Evolutionary conservation across 192 early-diverging fungal species (phyloP), one percentile per base, ranked within the genome.

Genomic region (Linnemannia elongata): DNA sequence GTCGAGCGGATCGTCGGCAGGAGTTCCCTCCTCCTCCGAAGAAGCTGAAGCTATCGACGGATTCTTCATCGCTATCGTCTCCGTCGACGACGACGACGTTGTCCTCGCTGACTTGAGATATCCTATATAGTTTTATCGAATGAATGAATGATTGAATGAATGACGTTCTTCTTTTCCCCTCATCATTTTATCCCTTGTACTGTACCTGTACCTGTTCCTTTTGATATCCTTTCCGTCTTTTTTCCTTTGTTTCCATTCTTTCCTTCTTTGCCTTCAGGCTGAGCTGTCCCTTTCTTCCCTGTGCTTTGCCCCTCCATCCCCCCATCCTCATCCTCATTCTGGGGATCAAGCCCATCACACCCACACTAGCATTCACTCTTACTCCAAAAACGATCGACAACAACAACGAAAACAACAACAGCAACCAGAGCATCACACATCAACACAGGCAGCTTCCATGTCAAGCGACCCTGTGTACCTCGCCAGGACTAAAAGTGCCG

Each of bases 41-140:
- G 76, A 80, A 77, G 72, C 30, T 87, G 76, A 87, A 81, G 76
- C 7, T 87, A 0, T 87, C 85, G 39, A 87, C 79, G 39, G 85
- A 87, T 17, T 78, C 85, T 5, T 81, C 79, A 0, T 81, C 80
- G 45, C 52, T 81, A 44, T 81, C 85, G 6, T 80, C 85, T 35
- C 76, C 79, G 8, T 81, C 85, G 18, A 87, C 85, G 18, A 72
- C 77, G 6, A 79, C 82, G 1, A 75, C 79, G 15, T 39, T 87
- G 17, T 81, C 85, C 2, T 81, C 85, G 20, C 69, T 87, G 80
- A 81, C 76, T 6, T 87, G 54, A 81, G 41, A 33, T 18, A 33
- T 20, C 4, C 4, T 17, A 52, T 20, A 38, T 41, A 24, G 36
- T 4, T 18, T n/a, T n/a, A n/a, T n/a, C n/a, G n/a, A n/a, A n/a